Base-by-base conservation (phyloP, 2,329 filamentous ascomycete genomes). In the Monosporascus sp. region DNA sequence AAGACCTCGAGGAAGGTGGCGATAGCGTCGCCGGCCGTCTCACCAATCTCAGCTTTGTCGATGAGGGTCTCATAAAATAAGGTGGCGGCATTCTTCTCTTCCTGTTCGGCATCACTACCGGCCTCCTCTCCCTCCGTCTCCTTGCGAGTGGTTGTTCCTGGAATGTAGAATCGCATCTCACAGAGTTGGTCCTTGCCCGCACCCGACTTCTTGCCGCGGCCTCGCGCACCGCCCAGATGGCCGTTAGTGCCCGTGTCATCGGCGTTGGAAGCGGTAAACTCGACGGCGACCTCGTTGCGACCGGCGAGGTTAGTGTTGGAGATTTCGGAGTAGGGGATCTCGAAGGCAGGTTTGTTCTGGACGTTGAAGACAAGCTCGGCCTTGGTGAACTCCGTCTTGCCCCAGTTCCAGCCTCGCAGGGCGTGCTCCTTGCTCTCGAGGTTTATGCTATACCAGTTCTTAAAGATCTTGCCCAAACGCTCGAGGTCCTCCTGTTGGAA, bases 161-260 rank as follows among this genome's bases (percentile, higher is more conserved):
- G 94, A 48, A 99, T 95, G 73, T 99, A 99, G 77, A 99, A 97
- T 57, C 94, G 87, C 90, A 99, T 97, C 76, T 99, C 94, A 19
- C 97, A 92, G 47, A 99, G 80, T 74, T 99, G 93, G 66, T 99
- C 94, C 55, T 86, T 85, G 24, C 90, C 91, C 19, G 90, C 92
- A 4, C 89, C 89, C 27, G 91, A 88, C 74, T 97, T 97, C 69
- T 89, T 92, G 58, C 93, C 92, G 64, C 89, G 87, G 53, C 79
- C 85, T 62, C 78, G 81, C 64, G 86, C 88, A 66, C 89, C 89
- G 27, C 87, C 88, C 31, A 91, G 77, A 59, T 86, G 78, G 50
- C 85, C 87, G 67, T 91, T 91, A 31, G 85, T 84, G 50, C 86
- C 85, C 35, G 87, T 88, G 58, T 87, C 87, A 37, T 86, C 81